phyloP scores from a whole-genome alignment of 2,329 filamentous ascomycete genomes.

The Colletotrichum sp. region DNA sequence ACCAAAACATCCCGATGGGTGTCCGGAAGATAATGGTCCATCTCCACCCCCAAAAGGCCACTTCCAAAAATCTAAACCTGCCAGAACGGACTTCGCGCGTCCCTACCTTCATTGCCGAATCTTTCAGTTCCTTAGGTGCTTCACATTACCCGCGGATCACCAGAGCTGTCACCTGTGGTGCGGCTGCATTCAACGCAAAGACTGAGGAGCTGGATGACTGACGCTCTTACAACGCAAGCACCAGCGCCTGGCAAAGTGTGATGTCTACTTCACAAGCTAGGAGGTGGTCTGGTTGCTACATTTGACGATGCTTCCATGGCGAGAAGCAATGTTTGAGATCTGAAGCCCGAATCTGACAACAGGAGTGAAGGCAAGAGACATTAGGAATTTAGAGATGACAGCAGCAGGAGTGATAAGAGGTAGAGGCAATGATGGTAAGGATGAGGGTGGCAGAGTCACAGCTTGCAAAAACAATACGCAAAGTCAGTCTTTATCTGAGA shows the following conservation, averaged over 20 bases:
- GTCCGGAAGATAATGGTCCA: neutral
- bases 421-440: neutral
- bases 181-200: accelerated
- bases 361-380: neutral
- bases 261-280: neutral
- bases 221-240: neutral
- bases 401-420: neutral
- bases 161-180: neutral
- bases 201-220: neutral
- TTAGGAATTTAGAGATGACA: neutral
- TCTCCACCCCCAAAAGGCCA: neutral
- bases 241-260: accelerated
- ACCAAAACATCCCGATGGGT: no score
- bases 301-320: neutral
- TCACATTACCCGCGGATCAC: neutral
- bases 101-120: accelerated
- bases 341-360: accelerated
- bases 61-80: neutral
- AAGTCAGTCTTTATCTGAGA: accelerated
- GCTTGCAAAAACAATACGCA: accelerated
- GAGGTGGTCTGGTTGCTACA: neutral
- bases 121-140: neutral
- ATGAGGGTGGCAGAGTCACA: neutral
- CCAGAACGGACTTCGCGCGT: neutral
- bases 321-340: neutral